Conservation (phyloP, 306 rosid species). For the Potentilla sterilis region DNA sequence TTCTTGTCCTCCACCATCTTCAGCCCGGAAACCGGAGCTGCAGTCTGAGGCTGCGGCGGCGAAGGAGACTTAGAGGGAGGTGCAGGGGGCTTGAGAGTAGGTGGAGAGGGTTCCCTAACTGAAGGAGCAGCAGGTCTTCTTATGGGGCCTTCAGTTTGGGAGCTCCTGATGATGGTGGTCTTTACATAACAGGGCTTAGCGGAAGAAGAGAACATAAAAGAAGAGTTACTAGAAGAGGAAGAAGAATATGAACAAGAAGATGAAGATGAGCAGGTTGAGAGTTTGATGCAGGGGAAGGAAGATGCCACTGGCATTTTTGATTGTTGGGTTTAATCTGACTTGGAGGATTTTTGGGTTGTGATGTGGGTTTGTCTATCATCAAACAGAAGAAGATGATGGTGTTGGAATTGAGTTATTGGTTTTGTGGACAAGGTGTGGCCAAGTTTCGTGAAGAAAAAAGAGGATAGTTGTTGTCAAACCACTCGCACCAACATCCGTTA, state of each 20-base stretch:
- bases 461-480: background rate
- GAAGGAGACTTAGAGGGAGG: slow-evolving; percentile 56
- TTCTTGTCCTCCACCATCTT: slow-evolving; percentile 39
- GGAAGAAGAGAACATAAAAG: slow-evolving; percentile 45
- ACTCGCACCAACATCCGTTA: too few species aligned
- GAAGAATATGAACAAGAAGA: slow-evolving; percentile 39
- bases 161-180: slow-evolving; percentile 45
- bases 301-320: slow-evolving; percentile 70
- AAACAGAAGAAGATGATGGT: slow-evolving; percentile 12
- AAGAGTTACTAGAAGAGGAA: slow-evolving; percentile 35
- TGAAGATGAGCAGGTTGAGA: slow-evolving; percentile 49
- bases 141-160: slow-evolving; percentile 83
- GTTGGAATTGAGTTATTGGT: slow-evolving; percentile 10
- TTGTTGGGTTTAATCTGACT: slow-evolving; percentile 16
- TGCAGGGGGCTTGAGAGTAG: slow-evolving; percentile 56
- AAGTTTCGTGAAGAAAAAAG: slow-evolving; percentile 40
- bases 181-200: slow-evolving; percentile 35
- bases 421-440: slow-evolving; percentile 72
- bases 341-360: slow-evolving; percentile 22
- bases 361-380: slow-evolving; percentile 32
- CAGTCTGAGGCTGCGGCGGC: slow-evolving; percentile 28
- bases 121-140: slow-evolving; percentile 93
- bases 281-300: slow-evolving; percentile 66
- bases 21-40: slow-evolving; percentile 25
- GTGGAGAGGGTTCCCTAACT: slow-evolving; percentile 53